A percentile compares a stretch with the other conserved stretches of the same genome.
Conservation (phyloP, 345 rosid species). For the Rubroshorea leprosula region DNA sequence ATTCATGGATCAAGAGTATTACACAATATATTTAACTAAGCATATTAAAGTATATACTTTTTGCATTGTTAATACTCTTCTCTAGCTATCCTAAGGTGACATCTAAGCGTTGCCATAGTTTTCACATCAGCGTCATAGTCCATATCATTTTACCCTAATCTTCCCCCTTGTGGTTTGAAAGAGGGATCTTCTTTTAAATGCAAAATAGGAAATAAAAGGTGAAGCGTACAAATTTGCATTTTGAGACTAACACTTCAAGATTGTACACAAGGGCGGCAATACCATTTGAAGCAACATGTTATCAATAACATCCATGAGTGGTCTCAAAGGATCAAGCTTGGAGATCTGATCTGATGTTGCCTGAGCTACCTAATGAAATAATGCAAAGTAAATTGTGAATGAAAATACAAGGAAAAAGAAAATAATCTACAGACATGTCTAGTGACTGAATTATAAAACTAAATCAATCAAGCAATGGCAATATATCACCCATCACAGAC, state of each 20-base stretch:
- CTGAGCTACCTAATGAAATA: conserved; percentile 55
- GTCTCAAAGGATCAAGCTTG: conserved; percentile 77
- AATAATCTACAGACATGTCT: no score
- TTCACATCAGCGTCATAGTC: conserved; percentile 81
- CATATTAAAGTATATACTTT: conserved; percentile 36
- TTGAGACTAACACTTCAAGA: conserved; percentile 5
- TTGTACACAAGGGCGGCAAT: conserved; percentile 1
- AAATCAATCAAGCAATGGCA: no score
- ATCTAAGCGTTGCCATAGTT: conserved; percentile 76
- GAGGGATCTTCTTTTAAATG: conserved; percentile 65
- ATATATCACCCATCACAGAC: no score
- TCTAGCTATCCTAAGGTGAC: conserved; percentile 68
- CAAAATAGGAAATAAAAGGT: conserved; percentile 8
- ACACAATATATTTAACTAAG: background rate
- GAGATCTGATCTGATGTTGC: conserved; percentile 80
- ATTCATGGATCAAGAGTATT: no score
- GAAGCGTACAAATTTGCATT: background rate
- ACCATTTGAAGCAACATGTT: conserved; percentile 61
- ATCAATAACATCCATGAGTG: conserved; percentile 68
- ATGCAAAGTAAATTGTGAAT: conserved; percentile 3
- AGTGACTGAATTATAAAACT: no score
- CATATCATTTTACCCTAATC: conserved; percentile 83
- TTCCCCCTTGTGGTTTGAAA: conserved; percentile 81
- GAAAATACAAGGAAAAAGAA: no score
- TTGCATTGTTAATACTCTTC: conserved; percentile 64